Evolutionary conservation across 192 early-diverging fungal genomes (phyloP), one percentile per base, ranked within the genome.

Genomic region (Linnemannia hyalina): DNA sequence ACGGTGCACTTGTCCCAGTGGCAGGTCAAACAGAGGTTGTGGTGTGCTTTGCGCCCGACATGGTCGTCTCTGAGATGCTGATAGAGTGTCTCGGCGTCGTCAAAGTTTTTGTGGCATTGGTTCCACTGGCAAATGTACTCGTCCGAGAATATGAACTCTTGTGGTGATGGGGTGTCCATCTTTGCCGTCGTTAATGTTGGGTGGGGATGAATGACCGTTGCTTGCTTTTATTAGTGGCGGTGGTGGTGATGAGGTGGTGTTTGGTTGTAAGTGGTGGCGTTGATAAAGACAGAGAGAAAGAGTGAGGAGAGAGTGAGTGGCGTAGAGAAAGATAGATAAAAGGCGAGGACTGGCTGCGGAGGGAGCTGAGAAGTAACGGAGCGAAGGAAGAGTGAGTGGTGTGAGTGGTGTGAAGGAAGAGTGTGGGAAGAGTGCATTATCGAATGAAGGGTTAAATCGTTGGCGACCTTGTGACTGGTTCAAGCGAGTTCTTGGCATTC

Each of bases 11-110:
- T 93, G 52, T 94, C 95, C 97, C 97, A 99, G 70, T 93, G 91
- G 89, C 98, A 99, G 60, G 88, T 91, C 55, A 99, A 93, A 65
- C 95, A 97, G 44, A 98, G 90, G 84, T 97, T 98, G 82, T 94
- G 93, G 35, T 94, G 95, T 6, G 96, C 90, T 85, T 97, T 98
- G 63, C 97, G 90, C 7, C 98, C 98, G 54, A 99, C 93, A 87
- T 99, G 98, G 76, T 95, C 95, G 78, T 96, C 92, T 42, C 93
- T 93, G 74, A 98, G 91, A 88, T 99, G 98, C 40, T 83, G 79
- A 79, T 97, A 99, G 40, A 99, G 94, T 40, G 89, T 82, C 86
- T 98, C 96, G 18, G 96, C 92, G 88, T 98, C 96, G 40, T 83
- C 81, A 84, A 97, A 97, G 46, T 76, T 87, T 49, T 82, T 83